Evolutionary conservation across 352 stramenopile species (phyloP).

Genomic region (Phytopythium helicoides): DNA sequence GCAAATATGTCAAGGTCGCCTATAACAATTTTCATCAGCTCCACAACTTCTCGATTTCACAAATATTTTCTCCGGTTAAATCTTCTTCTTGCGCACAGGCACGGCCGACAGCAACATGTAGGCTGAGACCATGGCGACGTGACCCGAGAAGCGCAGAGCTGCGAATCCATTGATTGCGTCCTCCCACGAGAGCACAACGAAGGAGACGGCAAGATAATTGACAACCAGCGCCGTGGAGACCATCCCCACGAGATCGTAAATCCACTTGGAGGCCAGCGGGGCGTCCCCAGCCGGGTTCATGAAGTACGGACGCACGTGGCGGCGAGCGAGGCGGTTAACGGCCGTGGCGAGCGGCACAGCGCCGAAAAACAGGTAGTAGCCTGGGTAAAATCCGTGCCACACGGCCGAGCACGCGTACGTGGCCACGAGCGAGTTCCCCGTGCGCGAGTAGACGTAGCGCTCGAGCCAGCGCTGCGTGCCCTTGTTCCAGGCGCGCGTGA

Average conservation of each 20-base stretch:
- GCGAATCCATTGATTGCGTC: slow-evolving; percentile 43
- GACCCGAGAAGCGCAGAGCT: slow-evolving; percentile 58
- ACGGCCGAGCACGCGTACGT: slow-evolving; percentile 94
- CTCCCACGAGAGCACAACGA: slow-evolving; percentile 66
- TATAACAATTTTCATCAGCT: neutral
- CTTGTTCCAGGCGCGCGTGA: slow-evolving; percentile 96
- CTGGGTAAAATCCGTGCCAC: slow-evolving; percentile 97
- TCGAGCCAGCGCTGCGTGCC: slow-evolving; percentile 94
- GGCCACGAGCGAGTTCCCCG: slow-evolving; percentile 84
- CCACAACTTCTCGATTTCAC: neutral
- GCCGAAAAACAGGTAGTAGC: slow-evolving; percentile 96
- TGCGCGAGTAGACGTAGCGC: slow-evolving; percentile 94
- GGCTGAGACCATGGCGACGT: slow-evolving; percentile 38
- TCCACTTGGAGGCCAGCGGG: slow-evolving; percentile 27
- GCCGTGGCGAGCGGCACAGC: slow-evolving; percentile 60
- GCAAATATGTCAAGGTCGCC: neutral
- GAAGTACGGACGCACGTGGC: slow-evolving; percentile 58
- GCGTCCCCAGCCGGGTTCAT: slow-evolving; percentile 20
- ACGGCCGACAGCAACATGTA: slow-evolving; percentile 41
- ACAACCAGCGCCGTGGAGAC: slow-evolving; percentile 59
- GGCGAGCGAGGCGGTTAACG: slow-evolving; percentile 59
- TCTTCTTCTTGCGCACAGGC: slow-evolving; percentile 36
- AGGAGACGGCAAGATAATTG: slow-evolving; percentile 74
- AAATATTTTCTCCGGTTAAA: slow-evolving; percentile 20
- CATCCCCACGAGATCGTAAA: slow-evolving; percentile 62